Percentiles rank a stretch among this genome's conserved stretches.
phyloP scores from a whole-genome alignment of 1,284 basidiomycete species.

The Moesziomyces parantarcticus region DNA sequence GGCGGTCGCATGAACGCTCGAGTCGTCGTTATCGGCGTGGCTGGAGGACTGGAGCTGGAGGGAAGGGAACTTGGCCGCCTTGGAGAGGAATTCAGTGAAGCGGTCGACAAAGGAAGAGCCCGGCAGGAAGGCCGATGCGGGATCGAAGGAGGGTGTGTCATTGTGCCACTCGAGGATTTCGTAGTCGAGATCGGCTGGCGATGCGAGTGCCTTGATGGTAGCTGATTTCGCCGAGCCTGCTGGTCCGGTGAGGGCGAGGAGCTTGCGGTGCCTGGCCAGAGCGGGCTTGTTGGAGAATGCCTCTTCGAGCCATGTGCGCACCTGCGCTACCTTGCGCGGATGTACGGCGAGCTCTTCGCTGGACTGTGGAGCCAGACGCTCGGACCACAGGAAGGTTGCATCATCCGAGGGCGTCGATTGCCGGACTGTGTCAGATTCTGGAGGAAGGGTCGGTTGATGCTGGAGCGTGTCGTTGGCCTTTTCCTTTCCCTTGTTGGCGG shows the following conservation, averaged over 20 bases:
- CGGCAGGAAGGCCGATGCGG: background rate
- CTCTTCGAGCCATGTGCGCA: constrained; percentile 85
- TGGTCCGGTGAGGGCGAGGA: constrained; percentile 87
- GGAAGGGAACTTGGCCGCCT: constrained; percentile 43
- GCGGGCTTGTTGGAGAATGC: constrained; percentile 77
- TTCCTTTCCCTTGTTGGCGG: constrained; percentile 21
- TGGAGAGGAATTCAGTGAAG: constrained; percentile 55
- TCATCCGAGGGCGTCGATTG: background rate
- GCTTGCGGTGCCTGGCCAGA: constrained; percentile 77
- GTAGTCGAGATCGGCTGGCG: constrained; percentile 75
- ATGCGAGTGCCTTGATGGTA: constrained; percentile 79
- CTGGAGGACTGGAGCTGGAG: constrained; percentile 25
- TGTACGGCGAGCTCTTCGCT: constrained; percentile 82
- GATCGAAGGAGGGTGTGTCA: constrained; percentile 51
- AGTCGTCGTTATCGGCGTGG: background rate
- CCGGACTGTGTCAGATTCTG: background rate
- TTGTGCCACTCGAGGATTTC: constrained; percentile 90
- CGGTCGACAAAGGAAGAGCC: constrained; percentile 41
- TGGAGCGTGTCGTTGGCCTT: constrained; percentile 4
- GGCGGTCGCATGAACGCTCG: background rate
- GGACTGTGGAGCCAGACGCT: constrained; percentile 14
- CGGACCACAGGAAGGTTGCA: constrained; percentile 22
- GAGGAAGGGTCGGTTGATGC: too few relatives aligned
- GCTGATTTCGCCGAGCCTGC: constrained; percentile 92
- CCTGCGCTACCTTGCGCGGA: constrained; percentile 83